Percentiles rank a stretch among this genome's conserved stretches.
Evolutionary conservation across 257 asterid species (phyloP).

Genomic region (Leptodermis oblonga): DNA sequence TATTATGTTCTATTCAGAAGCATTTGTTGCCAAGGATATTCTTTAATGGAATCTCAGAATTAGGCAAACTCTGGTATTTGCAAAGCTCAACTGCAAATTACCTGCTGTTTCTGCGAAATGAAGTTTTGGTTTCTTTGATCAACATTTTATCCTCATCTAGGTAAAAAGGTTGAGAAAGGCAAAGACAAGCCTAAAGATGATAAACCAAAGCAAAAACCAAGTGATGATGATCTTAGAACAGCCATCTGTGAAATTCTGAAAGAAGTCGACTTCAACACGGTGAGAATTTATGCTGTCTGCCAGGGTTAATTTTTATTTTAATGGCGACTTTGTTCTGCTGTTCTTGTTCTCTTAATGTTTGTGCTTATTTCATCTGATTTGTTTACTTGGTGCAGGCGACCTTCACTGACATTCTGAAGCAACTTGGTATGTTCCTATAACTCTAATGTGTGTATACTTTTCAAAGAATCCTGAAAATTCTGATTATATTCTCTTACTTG

Average conservation of each 20-base stretch:
- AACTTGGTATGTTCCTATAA: constrained; percentile 52
- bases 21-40: neutral
- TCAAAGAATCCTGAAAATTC: neutral
- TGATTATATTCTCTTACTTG: neutral
- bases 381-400: constrained; percentile 66
- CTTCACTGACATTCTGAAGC: constrained; percentile 87
- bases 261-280: constrained; percentile 47
- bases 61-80: neutral
- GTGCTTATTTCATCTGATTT: neutral
- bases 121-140: neutral
- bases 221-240: constrained; percentile 33
- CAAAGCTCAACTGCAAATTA: neutral
- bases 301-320: neutral
- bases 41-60: neutral
- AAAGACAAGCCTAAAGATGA: constrained; percentile 29
- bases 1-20: neutral
- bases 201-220: constrained; percentile 31
- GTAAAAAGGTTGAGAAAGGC: constrained; percentile 37
- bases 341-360: neutral
- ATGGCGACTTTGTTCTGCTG: neutral
- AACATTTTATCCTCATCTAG: constrained; percentile 17
- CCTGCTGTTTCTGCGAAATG: no score
- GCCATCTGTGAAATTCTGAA: constrained; percentile 37
- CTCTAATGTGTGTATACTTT: neutral
- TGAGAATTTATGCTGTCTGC: constrained; percentile 25